Evolutionary conservation across 306 rosid species (phyloP).

Genomic region (Gillenia trifoliata): DNA sequence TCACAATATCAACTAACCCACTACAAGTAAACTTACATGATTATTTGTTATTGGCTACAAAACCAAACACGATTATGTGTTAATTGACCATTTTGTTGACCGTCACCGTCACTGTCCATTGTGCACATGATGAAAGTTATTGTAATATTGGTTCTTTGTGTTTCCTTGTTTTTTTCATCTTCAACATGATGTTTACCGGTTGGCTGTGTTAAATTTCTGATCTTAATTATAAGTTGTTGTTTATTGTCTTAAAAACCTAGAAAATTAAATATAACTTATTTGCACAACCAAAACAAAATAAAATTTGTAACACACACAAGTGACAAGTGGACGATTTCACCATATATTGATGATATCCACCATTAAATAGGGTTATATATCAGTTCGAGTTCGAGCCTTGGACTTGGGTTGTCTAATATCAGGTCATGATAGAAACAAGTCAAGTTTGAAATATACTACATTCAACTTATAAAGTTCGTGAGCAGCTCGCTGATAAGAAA

Average conservation of each 20-base stretch:
- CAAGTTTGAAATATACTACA: background rate
- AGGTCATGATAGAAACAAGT: background rate
- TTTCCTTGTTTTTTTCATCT: background rate
- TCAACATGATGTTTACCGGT: background rate
- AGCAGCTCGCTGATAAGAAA: background rate
- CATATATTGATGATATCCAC: background rate
- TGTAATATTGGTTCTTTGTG: background rate
- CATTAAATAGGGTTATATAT: background rate
- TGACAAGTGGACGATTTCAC: background rate
- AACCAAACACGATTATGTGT: conserved; percentile 11
- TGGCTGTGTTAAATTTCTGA: background rate
- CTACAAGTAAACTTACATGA: background rate
- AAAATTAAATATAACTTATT: background rate
- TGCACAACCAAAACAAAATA: background rate
- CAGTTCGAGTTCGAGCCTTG: background rate
- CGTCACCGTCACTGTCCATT: conserved; percentile 13
- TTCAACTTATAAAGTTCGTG: background rate
- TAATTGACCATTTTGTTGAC: conserved; percentile 22
- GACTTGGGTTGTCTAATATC: background rate
- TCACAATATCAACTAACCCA: conserved; percentile 7
- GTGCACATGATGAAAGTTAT: background rate
- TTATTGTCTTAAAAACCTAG: background rate
- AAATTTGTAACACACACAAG: background rate
- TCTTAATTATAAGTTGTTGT: background rate
- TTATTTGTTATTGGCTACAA: background rate